Percentiles rank a stretch among this genome's conserved stretches.
Evolutionary conservation across 352 stramenopile genomes (phyloP).

Genomic region (Globisporangium heterothallicum): DNA sequence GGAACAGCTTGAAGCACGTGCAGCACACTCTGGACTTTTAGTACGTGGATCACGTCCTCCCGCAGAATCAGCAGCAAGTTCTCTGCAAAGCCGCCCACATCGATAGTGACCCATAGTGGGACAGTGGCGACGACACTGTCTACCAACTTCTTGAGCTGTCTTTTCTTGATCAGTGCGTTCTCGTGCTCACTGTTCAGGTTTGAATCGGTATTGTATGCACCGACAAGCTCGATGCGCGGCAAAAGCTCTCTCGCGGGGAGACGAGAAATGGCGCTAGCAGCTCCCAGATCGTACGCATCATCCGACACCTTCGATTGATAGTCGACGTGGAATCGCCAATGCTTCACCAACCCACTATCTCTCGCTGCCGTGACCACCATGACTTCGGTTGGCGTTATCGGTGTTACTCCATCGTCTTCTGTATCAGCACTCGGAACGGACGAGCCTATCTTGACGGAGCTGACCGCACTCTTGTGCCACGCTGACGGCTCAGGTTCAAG

Average conservation of each 20-base stretch:
- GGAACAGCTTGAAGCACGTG: slow-evolving; percentile 18
- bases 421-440: slow-evolving; percentile 1
- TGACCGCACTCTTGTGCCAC: slow-evolving; percentile 7
- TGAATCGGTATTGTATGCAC: slow-evolving; percentile 15
- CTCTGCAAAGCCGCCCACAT: slow-evolving; percentile 45
- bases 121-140: slow-evolving; percentile 14
- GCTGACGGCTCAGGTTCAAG: slow-evolving; percentile 4
- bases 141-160: slow-evolving; percentile 5
- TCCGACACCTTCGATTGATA: neutral
- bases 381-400: slow-evolving; percentile 5
- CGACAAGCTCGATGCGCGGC: slow-evolving; percentile 25
- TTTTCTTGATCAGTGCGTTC: slow-evolving; percentile 9
- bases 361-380: slow-evolving; percentile 29
- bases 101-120: slow-evolving; percentile 38
- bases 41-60: slow-evolving; percentile 53
- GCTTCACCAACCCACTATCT: slow-evolving; percentile 26
- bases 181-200: neutral
- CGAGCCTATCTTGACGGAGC: neutral
- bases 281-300: neutral
- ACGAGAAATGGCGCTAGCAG: neutral
- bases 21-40: slow-evolving; percentile 56
- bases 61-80: slow-evolving; percentile 46
- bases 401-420: slow-evolving; percentile 2
- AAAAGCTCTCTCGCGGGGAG: neutral
- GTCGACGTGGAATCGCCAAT: slow-evolving; percentile 29